A percentile compares a stretch with the other conserved stretches of the same genome.
phyloP scores from a whole-genome alignment of 2,329 filamentous ascomycete genomes.

The Neonectria punicea region DNA sequence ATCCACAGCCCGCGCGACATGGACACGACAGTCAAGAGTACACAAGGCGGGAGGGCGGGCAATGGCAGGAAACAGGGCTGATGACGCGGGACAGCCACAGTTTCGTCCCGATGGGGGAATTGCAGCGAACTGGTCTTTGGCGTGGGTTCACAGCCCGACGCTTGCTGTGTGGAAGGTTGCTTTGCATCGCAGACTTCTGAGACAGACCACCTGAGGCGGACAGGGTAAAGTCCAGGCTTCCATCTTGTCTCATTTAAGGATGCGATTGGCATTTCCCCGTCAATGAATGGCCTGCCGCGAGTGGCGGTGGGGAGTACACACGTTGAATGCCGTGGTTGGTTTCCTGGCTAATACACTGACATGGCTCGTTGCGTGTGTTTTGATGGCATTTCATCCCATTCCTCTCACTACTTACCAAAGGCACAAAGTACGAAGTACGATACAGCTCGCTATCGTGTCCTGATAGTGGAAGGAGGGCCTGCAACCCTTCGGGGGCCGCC shows the following conservation, averaged over 20 bases:
- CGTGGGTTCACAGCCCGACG: slow-evolving; percentile 19
- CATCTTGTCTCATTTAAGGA: slow-evolving; percentile 3
- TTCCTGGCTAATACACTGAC: too few species aligned
- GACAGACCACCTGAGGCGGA: not conserved
- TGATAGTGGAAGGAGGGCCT: not conserved
- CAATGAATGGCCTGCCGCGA: slow-evolving; percentile 3
- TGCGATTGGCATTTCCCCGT: slow-evolving; percentile 13
- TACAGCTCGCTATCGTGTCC: not conserved
- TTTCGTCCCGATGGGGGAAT: slow-evolving; percentile 39
- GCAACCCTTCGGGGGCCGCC: slow-evolving; percentile 12
- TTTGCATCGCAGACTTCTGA: slow-evolving; percentile 3
- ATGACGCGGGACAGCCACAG: slow-evolving; percentile 20
- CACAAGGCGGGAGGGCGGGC: not conserved
- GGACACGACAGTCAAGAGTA: not conserved
- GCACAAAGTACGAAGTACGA: too few species aligned
- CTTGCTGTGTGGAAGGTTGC: slow-evolving; percentile 26
- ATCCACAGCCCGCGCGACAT: not conserved
- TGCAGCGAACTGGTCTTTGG: slow-evolving; percentile 37
- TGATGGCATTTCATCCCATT: not conserved
- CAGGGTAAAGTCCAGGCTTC: not conserved
- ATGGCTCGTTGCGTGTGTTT: too few species aligned
- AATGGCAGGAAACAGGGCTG: slow-evolving; percentile 27
- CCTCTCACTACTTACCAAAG: too few species aligned
- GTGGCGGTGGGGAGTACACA: slow-evolving; percentile 8
- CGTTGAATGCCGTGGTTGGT: too few species aligned